Evolutionary conservation across 495 filamentous ascomycete species (phyloP).

Genomic region (Podospora pseudopauciseta): DNA sequence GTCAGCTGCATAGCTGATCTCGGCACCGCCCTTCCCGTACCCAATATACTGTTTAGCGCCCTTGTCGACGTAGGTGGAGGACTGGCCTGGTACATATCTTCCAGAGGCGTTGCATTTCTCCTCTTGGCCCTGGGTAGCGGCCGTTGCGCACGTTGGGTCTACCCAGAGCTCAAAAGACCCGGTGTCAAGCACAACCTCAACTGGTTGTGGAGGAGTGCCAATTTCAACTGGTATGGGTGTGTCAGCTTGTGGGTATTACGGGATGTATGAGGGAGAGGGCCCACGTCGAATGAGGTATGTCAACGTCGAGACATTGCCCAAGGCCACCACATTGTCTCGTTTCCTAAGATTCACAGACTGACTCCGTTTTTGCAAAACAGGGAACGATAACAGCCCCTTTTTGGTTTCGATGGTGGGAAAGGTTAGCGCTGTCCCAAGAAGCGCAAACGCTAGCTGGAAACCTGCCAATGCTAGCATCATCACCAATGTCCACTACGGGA

Average conservation of each 20-base stretch:
- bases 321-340: neutral
- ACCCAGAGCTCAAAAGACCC: slow-evolving; percentile 45
- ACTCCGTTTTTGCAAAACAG: neutral
- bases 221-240: slow-evolving; percentile 12
- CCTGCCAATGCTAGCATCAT: neutral
- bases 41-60: slow-evolving; percentile 4
- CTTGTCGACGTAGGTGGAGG: slow-evolving; percentile 6
- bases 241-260: neutral
- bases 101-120: slow-evolving; percentile 28
- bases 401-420: neutral
- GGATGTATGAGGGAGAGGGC: neutral
- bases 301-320: neutral
- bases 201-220: slow-evolving; percentile 30
- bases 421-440: neutral
- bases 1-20: slow-evolving; percentile 17
- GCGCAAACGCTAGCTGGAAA: neutral
- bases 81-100: slow-evolving; percentile 20
- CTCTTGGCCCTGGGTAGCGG: slow-evolving; percentile 15
- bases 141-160: slow-evolving; percentile 30
- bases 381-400: neutral
- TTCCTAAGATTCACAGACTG: neutral
- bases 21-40: slow-evolving; percentile 21
- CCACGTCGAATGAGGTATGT: neutral
- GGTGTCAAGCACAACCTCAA: slow-evolving; percentile 39
- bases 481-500: neutral